A percentile compares a stretch with the other conserved stretches of the same genome.
Evolutionary conservation across 495 filamentous ascomycete species (phyloP).

Genomic region (Neurospora sp.): DNA sequence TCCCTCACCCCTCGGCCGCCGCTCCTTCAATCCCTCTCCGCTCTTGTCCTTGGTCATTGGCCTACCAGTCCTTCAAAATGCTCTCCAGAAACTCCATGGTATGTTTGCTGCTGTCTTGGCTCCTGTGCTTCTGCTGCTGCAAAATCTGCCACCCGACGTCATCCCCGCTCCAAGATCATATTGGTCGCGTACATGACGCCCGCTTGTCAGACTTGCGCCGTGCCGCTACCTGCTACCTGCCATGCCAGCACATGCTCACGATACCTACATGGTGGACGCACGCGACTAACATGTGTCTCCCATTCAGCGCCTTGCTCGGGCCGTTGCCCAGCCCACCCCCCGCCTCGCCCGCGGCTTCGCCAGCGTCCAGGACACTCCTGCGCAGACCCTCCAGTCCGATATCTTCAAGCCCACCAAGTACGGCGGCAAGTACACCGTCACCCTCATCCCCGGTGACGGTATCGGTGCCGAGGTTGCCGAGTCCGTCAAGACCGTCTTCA

Average conservation of each 20-base stretch:
- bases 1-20: not conserved
- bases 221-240: not conserved
- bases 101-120: slow-evolving; percentile 8
- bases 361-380: slow-evolving; percentile 72
- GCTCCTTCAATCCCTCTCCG: slow-evolving; percentile 1
- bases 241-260: not conserved
- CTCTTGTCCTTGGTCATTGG: slow-evolving; percentile 8
- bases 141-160: slow-evolving; percentile 11
- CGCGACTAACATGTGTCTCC: not conserved
- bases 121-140: slow-evolving; percentile 1
- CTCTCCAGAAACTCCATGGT: slow-evolving; percentile 51
- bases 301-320: slow-evolving; percentile 46
- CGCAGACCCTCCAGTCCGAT: slow-evolving; percentile 75
- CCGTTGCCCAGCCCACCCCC: slow-evolving; percentile 38
- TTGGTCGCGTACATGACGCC: not conserved
- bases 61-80: slow-evolving; percentile 36
- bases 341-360: slow-evolving; percentile 48
- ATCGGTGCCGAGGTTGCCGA: slow-evolving; percentile 97
- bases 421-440: slow-evolving; percentile 98
- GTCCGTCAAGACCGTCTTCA: slow-evolving; percentile 97
- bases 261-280: not conserved
- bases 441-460: slow-evolving; percentile 95
- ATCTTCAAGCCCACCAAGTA: slow-evolving; percentile 99
- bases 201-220: not conserved
- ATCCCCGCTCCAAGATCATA: not conserved